These are phyloP conservation scores for Testicularia cyperi DNA, from an alignment of 1,284 basidiomycete genomes.

Conservation along the genomic window DNA sequence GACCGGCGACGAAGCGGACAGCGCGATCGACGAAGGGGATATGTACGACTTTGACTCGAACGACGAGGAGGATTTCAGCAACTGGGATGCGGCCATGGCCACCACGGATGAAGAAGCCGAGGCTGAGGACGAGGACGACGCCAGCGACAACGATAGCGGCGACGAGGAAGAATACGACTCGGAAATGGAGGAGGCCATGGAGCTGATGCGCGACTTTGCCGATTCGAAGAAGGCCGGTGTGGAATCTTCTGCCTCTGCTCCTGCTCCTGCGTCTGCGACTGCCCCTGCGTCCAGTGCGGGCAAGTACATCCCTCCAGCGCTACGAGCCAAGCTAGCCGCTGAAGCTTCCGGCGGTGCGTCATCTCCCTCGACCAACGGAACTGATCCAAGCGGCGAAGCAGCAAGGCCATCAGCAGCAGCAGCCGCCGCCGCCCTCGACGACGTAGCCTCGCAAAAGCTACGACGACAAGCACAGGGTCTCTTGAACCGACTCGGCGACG, in stretches of 20 bases:
- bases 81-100: conserved; percentile 43
- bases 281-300: conserved; percentile 33
- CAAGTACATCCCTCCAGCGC: conserved; percentile 65
- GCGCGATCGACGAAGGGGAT: conserved; percentile 11
- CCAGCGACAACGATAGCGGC: conserved; percentile 2
- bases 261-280: background rate
- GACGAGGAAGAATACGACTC: conserved; percentile 12
- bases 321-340: conserved; percentile 60
- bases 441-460: conserved; percentile 67
- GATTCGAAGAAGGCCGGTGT: background rate
- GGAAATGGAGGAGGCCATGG: conserved; percentile 25
- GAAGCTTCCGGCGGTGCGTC: conserved; percentile 9
- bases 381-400: too few relatives aligned
- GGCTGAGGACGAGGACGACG: conserved; percentile 4
- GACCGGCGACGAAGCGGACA: conserved; percentile 4
- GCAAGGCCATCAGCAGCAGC: background rate
- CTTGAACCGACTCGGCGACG: conserved; percentile 82
- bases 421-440: conserved; percentile 6
- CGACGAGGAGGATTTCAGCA: conserved; percentile 33
- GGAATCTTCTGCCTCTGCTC: background rate
- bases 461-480: conserved; percentile 80
- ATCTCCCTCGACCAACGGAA: background rate
- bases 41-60: conserved; percentile 35
- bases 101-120: conserved; percentile 30
- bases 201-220: conserved; percentile 7